A percentile compares a stretch with the other conserved stretches of the same genome.
Conservation (phyloP, 371 early-diverging fungal genomes). For the Mucor piriformis region DNA sequence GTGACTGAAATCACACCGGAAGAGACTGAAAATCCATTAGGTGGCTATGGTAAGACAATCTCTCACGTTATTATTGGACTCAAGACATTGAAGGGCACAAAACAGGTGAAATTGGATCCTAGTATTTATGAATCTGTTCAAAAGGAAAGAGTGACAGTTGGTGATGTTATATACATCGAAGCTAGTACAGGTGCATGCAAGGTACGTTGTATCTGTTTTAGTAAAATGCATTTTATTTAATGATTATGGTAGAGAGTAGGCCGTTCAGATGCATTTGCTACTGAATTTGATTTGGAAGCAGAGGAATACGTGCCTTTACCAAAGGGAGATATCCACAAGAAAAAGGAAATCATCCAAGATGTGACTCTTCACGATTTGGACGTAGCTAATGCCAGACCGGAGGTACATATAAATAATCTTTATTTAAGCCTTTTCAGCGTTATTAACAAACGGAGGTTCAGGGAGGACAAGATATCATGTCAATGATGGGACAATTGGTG, state of each 20-base stretch:
- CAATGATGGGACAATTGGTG: slow-evolving; percentile 95
- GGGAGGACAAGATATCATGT: slow-evolving; percentile 97
- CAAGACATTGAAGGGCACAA: slow-evolving; percentile 98
- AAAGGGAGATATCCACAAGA: slow-evolving; percentile 99
- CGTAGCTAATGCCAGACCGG: slow-evolving; percentile 96
- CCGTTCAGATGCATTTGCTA: slow-evolving; percentile 92
- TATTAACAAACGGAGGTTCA: too few species aligned
- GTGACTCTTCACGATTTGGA: slow-evolving; percentile 99
- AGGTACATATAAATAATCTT: slow-evolving; percentile 22
- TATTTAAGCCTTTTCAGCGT: too few species aligned
- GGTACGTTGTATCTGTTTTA: slow-evolving; percentile 34
- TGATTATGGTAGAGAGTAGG: slow-evolving; percentile 79
- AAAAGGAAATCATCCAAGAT: slow-evolving; percentile 96
- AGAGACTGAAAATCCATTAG: slow-evolving; percentile 93
- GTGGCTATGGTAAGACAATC: slow-evolving; percentile 93
- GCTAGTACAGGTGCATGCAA: slow-evolving; percentile 97
- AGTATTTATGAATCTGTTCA: slow-evolving; percentile 96
- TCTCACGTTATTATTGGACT: slow-evolving; percentile 95
- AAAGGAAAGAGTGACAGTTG: slow-evolving; percentile 95
- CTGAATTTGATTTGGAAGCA: slow-evolving; percentile 96
- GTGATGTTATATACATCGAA: slow-evolving; percentile 99
- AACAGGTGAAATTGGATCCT: slow-evolving; percentile 96
- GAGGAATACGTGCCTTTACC: slow-evolving; percentile 97
- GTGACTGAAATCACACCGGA: slow-evolving; percentile 96
- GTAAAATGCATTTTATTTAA: background rate